Base-by-base conservation (phyloP, 495 filamentous ascomycete species). In the Neurospora sp. region DNA sequence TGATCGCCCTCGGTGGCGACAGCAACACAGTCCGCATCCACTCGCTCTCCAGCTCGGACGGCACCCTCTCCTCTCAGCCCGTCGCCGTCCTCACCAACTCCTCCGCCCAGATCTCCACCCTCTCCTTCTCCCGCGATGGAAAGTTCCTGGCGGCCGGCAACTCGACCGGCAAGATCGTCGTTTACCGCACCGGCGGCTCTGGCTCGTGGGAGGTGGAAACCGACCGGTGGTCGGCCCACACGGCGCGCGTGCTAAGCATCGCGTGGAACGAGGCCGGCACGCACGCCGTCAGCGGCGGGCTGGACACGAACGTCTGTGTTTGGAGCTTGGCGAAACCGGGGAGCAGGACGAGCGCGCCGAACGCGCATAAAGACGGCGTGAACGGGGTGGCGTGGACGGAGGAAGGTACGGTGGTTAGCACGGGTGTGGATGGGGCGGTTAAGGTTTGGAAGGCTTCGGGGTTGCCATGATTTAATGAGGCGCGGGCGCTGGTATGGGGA, bases 361-460 rank as follows among this genome's bases (percentile, higher is more conserved):
- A 96, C 79, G 93, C 94, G 69, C 96, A 99, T 81, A 97, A 97
- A 83, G 96, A 98, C 73, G 96, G 96, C 3, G 93, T 99, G 9
- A 92, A 91, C 76, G 94, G 92, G 5, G 94, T 98, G 6, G 88
- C 84, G 10, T 99, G 96, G 96, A 86, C 92, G 20, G 88, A 88
- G 9, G 85, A 83, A n/a, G 82, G 83, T n/a, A 92, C 87, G 82
- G 86, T 98, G 39, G 88, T 91, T 3, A 95, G 90, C 75, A 88
- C 88, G 37, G 96, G 96, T 12, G 93, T 91, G 2, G 96, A 99
- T 87, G 94, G 93, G 59, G 89, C 92, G 0, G 88, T 98, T 31
- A 99, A 97, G 87, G 86, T 94, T 62, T 98, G 96, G 96, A 87
- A 85, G 74, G 90, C 97, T 4, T 86, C 90, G 76, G 89, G 89